Evolutionary conservation across 805 yeast species (phyloP).

Genomic region (Candida caryicola): DNA sequence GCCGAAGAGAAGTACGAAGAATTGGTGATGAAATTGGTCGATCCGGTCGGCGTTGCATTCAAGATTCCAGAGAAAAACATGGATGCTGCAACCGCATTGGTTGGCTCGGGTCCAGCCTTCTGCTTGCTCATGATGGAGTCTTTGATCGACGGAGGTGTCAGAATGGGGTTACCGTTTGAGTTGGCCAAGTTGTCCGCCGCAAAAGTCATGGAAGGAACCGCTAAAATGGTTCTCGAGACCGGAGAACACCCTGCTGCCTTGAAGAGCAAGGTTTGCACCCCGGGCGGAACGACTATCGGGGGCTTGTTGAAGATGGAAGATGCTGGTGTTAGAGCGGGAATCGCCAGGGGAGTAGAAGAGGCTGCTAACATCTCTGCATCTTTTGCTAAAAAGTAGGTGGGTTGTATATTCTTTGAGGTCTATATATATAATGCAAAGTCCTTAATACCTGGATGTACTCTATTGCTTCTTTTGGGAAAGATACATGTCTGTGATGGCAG

Average conservation of each 20-base stretch:
- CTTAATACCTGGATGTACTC: conserved; percentile 2
- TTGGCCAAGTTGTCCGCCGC: conserved; percentile 85
- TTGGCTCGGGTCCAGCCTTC: conserved; percentile 97
- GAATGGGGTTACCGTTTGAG: conserved; percentile 88
- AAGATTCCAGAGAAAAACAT: conserved; percentile 84
- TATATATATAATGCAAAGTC: no score
- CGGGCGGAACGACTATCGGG: conserved; percentile 97
- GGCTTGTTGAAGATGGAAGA: conserved; percentile 93
- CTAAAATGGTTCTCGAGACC: conserved; percentile 79
- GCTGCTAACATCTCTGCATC: conserved; percentile 79
- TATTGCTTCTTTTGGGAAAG: conserved; percentile 8
- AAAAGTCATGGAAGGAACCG: conserved; percentile 91
- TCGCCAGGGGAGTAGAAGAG: conserved; percentile 85
- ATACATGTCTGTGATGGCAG: conserved; percentile 25
- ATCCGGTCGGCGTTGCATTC: conserved; percentile 65
- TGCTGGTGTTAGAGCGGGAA: conserved; percentile 80
- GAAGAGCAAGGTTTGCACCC: conserved; percentile 88
- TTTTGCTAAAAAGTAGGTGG: conserved; percentile 34
- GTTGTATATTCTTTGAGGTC: no score
- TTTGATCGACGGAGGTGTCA: conserved; percentile 88
- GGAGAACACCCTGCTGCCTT: conserved; percentile 87
- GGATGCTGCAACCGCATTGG: conserved; percentile 94
- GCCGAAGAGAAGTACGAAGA: conserved; percentile 45
- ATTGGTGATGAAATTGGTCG: conserved; percentile 50
- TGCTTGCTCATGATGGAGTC: conserved; percentile 87